These are phyloP conservation scores for Thymus quinquecostatus DNA, from an alignment of 257 asterid species.

Conservation along the genomic window DNA sequence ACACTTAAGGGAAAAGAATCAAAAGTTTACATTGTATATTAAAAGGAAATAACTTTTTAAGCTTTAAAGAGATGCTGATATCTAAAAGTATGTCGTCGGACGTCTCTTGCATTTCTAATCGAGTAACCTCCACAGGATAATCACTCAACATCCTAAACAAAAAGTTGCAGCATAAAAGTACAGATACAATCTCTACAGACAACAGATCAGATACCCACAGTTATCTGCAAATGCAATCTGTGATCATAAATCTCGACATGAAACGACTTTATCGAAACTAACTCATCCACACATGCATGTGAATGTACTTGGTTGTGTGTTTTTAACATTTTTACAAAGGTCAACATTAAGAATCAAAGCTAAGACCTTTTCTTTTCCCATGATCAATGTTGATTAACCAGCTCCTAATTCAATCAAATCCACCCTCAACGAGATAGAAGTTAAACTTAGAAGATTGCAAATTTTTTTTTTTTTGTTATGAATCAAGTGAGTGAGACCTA, in stretches of 20 bases:
- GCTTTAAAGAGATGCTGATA: conserved; percentile 8
- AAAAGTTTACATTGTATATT: not conserved
- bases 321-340: not conserved
- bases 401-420: conserved; percentile 1
- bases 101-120: conserved; percentile 6
- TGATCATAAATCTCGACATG: not conserved
- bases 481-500: conserved; percentile 5
- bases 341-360: not conserved
- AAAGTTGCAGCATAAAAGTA: not conserved
- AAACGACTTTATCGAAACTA: not conserved
- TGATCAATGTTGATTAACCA: not conserved
- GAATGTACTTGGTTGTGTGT: not conserved
- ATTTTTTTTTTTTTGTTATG: not conserved
- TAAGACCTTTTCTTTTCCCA: not conserved
- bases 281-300: not conserved
- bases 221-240: not conserved
- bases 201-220: conserved; percentile 8
- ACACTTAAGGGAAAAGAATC: conserved; percentile 3
- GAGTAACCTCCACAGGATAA: not conserved
- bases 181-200: not conserved
- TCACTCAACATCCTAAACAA: not conserved
- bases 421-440: conserved; percentile 5
- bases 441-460: not conserved
- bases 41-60: conserved; percentile 4
- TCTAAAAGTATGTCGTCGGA: not conserved